Percentiles rank a stretch among this genome's conserved stretches.
Evolutionary conservation across 345 rosid genomes (phyloP).

Genomic region (Nephelium lappaceum): DNA sequence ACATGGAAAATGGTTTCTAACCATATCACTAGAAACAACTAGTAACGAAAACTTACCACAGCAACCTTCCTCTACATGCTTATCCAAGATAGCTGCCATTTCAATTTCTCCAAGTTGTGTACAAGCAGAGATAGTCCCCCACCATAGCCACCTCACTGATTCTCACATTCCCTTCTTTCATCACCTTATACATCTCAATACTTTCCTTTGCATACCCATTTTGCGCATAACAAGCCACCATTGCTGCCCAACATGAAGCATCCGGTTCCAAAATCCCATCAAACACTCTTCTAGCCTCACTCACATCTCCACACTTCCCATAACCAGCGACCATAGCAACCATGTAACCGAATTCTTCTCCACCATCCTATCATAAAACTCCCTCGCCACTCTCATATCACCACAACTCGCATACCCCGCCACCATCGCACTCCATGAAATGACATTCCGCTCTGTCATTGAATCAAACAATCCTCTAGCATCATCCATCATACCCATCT

Average conservation of each 20-base stretch:
- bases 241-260: constrained; percentile 56
- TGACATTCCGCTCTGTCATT: constrained; percentile 32
- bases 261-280: constrained; percentile 40
- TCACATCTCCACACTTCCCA: constrained; percentile 43
- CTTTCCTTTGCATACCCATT: constrained; percentile 49
- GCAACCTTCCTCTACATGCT: constrained; percentile 34
- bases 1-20: not conserved
- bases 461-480: constrained; percentile 42
- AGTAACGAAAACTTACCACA: constrained; percentile 34
- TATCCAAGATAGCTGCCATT: constrained; percentile 41
- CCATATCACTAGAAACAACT: not conserved
- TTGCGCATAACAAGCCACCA: constrained; percentile 55
- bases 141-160: constrained; percentile 51
- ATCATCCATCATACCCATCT: constrained; percentile 42
- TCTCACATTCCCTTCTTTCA: constrained; percentile 27
- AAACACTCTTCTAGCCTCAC: constrained; percentile 47
- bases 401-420: constrained; percentile 58
- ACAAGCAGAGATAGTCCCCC: constrained; percentile 44
- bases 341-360: constrained; percentile 42
- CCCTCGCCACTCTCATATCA: constrained; percentile 41
- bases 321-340: constrained; percentile 58
- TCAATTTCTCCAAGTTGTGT: constrained; percentile 57
- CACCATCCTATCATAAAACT: constrained; percentile 38
- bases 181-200: constrained; percentile 35
- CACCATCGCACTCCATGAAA: constrained; percentile 59